Evolutionary conservation across 2,329 filamentous ascomycete species (phyloP).

Genomic region (Endoconidiophora laricicola): DNA sequence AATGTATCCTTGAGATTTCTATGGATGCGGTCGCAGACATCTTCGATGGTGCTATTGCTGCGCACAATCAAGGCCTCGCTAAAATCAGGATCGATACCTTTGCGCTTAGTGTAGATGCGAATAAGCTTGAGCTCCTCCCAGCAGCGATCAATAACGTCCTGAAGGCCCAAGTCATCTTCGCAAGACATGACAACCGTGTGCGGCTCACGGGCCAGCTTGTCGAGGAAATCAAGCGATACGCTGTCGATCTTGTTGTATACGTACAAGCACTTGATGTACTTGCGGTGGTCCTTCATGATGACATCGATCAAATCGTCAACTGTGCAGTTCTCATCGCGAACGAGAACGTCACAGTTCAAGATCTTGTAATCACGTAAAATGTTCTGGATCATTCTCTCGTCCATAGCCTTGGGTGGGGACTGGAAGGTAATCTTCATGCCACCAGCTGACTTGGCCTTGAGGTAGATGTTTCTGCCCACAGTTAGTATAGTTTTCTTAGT

Average conservation of each 20-base stretch:
- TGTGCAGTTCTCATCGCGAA: conserved; percentile 86
- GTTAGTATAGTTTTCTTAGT: conserved; percentile 4
- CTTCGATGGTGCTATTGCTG: conserved; percentile 75
- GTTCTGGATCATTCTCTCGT: conserved; percentile 97
- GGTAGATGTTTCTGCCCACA: conserved; percentile 67
- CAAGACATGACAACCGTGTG: conserved; percentile 96
- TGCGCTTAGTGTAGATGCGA: conserved; percentile 90
- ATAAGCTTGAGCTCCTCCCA: conserved; percentile 89
- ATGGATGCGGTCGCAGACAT: conserved; percentile 93
- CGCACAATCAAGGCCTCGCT: conserved; percentile 84
- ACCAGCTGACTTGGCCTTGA: conserved; percentile 88
- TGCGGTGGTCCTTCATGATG: conserved; percentile 97
- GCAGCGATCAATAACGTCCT: conserved; percentile 84
- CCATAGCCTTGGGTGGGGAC: conserved; percentile 70
- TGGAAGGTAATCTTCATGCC: conserved; percentile 99
- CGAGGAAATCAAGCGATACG: conserved; percentile 82
- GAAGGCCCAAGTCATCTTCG: conserved; percentile 82
- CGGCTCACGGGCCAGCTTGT: conserved; percentile 80
- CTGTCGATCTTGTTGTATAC: conserved; percentile 99
- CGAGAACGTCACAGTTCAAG: conserved; percentile 87
- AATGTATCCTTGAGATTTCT: conserved; percentile 92
- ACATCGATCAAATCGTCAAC: conserved; percentile 98
- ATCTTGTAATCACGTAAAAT: conserved; percentile 98
- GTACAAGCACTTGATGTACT: conserved; percentile 89
- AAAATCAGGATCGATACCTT: conserved; percentile 81